Conservation (phyloP, 805 yeast genomes). For the Sugiyamaella floridensis region DNA sequence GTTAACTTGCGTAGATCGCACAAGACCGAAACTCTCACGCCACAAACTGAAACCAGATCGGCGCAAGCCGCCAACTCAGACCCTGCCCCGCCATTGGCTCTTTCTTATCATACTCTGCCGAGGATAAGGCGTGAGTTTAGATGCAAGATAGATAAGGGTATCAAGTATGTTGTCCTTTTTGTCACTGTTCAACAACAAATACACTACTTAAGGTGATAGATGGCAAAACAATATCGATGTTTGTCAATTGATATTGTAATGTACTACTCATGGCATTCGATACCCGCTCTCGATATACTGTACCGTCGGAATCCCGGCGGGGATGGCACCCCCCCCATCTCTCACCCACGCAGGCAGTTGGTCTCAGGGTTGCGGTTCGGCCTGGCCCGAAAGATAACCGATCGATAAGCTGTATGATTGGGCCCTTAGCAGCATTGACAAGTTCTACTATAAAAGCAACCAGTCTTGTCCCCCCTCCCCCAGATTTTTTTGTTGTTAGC, state of each 20-base stretch:
- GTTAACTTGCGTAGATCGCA: background rate
- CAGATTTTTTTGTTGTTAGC: background rate
- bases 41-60: background rate
- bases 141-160: background rate
- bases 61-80: background rate
- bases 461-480: background rate
- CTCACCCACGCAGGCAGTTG: too few species aligned
- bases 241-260: too few species aligned
- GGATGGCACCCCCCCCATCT: background rate
- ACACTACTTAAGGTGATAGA: too few species aligned
- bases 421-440: background rate
- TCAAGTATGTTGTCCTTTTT: background rate
- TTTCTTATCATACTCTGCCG: background rate
- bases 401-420: background rate
- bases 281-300: background rate
- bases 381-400: background rate
- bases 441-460: background rate
- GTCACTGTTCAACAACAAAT: too few species aligned
- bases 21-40: background rate
- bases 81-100: background rate
- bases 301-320: background rate
- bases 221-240: too few species aligned
- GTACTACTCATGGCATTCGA: too few species aligned
- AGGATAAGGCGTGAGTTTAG: background rate
- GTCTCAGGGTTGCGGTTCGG: background rate